Conservation (phyloP, 768 basidiomycete species). For the Pulveroboletus sp. region DNA sequence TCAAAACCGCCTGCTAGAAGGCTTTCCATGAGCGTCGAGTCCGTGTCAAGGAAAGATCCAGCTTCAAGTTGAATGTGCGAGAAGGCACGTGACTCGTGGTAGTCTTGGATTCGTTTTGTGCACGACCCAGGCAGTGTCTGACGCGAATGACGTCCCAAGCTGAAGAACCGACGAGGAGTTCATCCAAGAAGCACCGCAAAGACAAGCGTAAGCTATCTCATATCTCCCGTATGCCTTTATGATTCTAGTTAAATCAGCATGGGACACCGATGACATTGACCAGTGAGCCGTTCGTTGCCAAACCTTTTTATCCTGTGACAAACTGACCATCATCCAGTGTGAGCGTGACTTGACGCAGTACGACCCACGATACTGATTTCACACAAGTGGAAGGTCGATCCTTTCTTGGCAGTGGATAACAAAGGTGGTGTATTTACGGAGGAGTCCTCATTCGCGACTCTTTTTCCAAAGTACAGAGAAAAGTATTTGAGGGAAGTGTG, state of each 20-base stretch:
- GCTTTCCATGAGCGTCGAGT: constrained; percentile 51
- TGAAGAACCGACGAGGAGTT: constrained; percentile 52
- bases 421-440: constrained; percentile 83
- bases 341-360: constrained; percentile 21
- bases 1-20: constrained; percentile 36
- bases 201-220: constrained; percentile 77
- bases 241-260: constrained; percentile 54
- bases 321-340: constrained; percentile 37
- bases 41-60: constrained; percentile 1
- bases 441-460: constrained; percentile 96
- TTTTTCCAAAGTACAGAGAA: constrained; percentile 98
- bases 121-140: too few relatives aligned
- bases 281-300: constrained; percentile 62
- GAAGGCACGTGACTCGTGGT: constrained; percentile 17
- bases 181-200: constrained; percentile 89
- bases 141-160: constrained; percentile 26
- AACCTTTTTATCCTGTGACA: neutral
- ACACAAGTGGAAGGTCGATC: constrained; percentile 81
- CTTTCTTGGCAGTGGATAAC: constrained; percentile 74
- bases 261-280: constrained; percentile 99
- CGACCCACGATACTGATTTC: constrained; percentile 11
- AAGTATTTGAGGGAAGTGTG: constrained; percentile 94
- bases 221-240: neutral
- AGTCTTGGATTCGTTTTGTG: too few relatives aligned
- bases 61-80: neutral